Conservation (phyloP, 768 basidiomycete species). For the Russula dissimulans region DNA sequence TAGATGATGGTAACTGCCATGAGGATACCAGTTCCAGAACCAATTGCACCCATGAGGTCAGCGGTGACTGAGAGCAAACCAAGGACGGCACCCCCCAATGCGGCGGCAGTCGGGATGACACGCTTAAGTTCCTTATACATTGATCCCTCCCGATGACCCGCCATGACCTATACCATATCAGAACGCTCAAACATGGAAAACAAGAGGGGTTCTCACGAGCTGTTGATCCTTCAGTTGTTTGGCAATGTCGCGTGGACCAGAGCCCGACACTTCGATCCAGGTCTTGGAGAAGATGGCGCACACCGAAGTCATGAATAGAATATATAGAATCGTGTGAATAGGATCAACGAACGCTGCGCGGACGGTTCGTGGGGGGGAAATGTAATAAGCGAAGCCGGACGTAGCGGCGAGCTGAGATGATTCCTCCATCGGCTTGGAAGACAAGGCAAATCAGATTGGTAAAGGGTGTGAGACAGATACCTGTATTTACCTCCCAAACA, state of each 20-base stretch:
- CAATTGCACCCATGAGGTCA: constrained; percentile 92
- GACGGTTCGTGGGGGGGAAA: constrained; percentile 94
- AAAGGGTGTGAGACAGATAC: neutral
- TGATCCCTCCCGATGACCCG: constrained; percentile 84
- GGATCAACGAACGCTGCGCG: constrained; percentile 84
- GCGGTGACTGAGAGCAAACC: constrained; percentile 86
- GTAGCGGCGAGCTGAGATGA: constrained; percentile 85
- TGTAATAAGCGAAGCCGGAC: constrained; percentile 94
- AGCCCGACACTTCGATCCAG: constrained; percentile 98
- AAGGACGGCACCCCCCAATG: constrained; percentile 94
- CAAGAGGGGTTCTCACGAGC: constrained; percentile 46
- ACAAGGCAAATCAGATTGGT: constrained; percentile 1
- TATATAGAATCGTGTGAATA: constrained; percentile 85
- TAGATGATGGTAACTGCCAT: constrained; percentile 99
- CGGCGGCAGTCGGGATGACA: constrained; percentile 95
- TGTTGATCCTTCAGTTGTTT: constrained; percentile 98
- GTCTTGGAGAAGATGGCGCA: constrained; percentile 99
- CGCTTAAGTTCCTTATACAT: constrained; percentile 99
- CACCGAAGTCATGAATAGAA: constrained; percentile 85
- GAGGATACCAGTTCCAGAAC: constrained; percentile 90
- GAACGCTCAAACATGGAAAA: neutral
- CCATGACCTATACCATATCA: constrained; percentile 49
- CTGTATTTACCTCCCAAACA: constrained; percentile 84
- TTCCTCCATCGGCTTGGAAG: constrained; percentile 76
- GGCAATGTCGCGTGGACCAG: constrained; percentile 90